Evolutionary conservation across 2,329 filamentous ascomycete genomes (phyloP).

Genomic region (Aspergillus sp.): DNA sequence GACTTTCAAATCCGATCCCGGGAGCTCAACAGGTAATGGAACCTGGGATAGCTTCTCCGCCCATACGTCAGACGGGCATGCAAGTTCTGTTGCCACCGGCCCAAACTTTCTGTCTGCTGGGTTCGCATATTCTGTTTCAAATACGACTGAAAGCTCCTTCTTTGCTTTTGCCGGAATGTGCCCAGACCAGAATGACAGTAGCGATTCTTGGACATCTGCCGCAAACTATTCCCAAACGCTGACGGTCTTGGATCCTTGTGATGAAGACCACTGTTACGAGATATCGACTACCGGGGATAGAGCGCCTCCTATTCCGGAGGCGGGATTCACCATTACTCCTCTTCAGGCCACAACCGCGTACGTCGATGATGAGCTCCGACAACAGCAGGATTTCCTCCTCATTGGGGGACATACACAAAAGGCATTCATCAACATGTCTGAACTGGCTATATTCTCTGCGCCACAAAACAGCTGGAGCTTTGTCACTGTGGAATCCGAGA

Average conservation of each 20-base stretch:
- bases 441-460: slow-evolving; percentile 80
- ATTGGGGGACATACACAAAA: slow-evolving; percentile 79
- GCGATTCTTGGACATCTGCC: slow-evolving; percentile 61
- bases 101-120: slow-evolving; percentile 60
- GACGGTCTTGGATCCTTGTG: slow-evolving; percentile 54
- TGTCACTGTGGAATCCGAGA: slow-evolving; percentile 59
- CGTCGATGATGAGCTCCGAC: slow-evolving; percentile 60
- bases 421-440: slow-evolving; percentile 94
- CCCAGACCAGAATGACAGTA: slow-evolving; percentile 48
- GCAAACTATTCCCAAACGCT: slow-evolving; percentile 81
- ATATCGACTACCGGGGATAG: slow-evolving; percentile 51
- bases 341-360: slow-evolving; percentile 70
- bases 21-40: slow-evolving; percentile 49
- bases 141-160: slow-evolving; percentile 50
- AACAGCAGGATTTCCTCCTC: slow-evolving; percentile 76
- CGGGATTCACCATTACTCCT: slow-evolving; percentile 80
- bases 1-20: slow-evolving; percentile 58
- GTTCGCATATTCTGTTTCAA: slow-evolving; percentile 64
- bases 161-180: slow-evolving; percentile 95
- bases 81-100: slow-evolving; percentile 37
- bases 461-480: slow-evolving; percentile 88
- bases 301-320: slow-evolving; percentile 73
- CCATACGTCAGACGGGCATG: slow-evolving; percentile 33
- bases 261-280: slow-evolving; percentile 37
- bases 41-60: slow-evolving; percentile 53